phyloP scores from a whole-genome alignment of 805 yeast genomes.

The Candida manassasensis region DNA sequence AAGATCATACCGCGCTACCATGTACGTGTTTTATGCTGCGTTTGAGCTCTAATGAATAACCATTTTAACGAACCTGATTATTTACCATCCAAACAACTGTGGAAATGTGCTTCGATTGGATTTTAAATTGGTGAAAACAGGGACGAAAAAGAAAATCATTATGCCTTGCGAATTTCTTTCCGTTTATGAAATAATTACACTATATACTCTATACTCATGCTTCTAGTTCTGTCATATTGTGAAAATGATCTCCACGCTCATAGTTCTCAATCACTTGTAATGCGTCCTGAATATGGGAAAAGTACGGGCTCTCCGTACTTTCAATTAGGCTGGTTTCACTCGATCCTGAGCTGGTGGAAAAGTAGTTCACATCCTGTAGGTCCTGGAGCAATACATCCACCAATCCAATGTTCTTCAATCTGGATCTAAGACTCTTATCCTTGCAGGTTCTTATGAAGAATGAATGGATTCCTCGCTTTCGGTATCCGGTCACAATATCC shows the following conservation, averaged over 20 bases:
- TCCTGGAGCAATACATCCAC: constrained; percentile 20
- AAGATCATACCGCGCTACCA: no score
- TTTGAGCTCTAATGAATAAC: no score
- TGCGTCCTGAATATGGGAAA: constrained; percentile 35
- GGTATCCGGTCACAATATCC: constrained; percentile 25
- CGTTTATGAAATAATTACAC: no score
- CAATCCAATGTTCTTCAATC: constrained; percentile 30
- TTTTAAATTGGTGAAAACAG: no score
- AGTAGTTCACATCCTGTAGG: constrained; percentile 21
- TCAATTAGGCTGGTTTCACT: constrained; percentile 22
- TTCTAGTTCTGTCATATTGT: background rate
- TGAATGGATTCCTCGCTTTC: constrained; percentile 23
- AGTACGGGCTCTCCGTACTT: constrained; percentile 24
- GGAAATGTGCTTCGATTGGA: no score
- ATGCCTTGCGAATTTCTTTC: no score
- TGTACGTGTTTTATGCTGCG: no score
- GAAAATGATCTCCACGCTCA: constrained; percentile 14
- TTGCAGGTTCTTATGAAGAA: constrained; percentile 35
- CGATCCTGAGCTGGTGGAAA: constrained; percentile 9
- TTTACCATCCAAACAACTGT: no score
- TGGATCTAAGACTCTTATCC: constrained; percentile 19
- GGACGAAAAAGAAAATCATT: no score
- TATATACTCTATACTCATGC: background rate
- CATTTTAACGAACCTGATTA: no score
- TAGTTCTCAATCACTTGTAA: constrained; percentile 34